Evolutionary conservation across 2,329 filamentous ascomycete species (phyloP), one percentile per base, ranked within the genome.

Genomic region (Pseudogymnoascus sp.): DNA sequence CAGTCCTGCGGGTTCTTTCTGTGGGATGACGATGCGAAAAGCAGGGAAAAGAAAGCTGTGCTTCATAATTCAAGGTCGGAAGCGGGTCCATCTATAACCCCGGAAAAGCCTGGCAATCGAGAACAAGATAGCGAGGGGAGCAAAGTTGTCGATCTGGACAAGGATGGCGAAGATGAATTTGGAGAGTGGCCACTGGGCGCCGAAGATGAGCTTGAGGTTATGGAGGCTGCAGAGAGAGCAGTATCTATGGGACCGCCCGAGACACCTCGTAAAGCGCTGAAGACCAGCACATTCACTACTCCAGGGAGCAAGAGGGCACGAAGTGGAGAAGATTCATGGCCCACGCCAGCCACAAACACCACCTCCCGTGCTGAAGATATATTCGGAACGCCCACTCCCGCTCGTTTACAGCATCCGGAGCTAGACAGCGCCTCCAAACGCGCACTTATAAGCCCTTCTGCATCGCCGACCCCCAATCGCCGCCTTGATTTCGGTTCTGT

Each of bases 1-100:
- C 64, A 67, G 59, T 73, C 75, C 21, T 87, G 84, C 67, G 74
- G 74, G 0, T 83, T 86, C 72, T 86, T 85, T 65, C 70, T 86
- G 0, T 86, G 82, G 81, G 75, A 80, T 6, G 77, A 82, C 12
- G 78, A 83, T 45, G 83, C 83, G 0, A 72, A 74, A 42, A 63
- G 67, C 15, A 74, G 82, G 60, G 80, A 82, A 69, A 71, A 74
- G 59, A 69, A 69, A 10, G 76, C 77, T 8, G 71, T 82, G 18
- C 62, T 79, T 60, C 75, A 69, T 62, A 80, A 80, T 65, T 74
- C 76, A 36, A 73, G 75, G 62, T 78, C 72, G n/a, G 80, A 82
- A 58, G 58, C 42, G 12, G 36, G 58, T 9, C 33, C 33, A 21
- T 15, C 29, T 35, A 55, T 29, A 21, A 55, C 48, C 1, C 48